Evolutionary conservation across 768 basidiomycete species (phyloP), one percentile per base, ranked within the genome.

Genomic region (Serendipita sp.): DNA sequence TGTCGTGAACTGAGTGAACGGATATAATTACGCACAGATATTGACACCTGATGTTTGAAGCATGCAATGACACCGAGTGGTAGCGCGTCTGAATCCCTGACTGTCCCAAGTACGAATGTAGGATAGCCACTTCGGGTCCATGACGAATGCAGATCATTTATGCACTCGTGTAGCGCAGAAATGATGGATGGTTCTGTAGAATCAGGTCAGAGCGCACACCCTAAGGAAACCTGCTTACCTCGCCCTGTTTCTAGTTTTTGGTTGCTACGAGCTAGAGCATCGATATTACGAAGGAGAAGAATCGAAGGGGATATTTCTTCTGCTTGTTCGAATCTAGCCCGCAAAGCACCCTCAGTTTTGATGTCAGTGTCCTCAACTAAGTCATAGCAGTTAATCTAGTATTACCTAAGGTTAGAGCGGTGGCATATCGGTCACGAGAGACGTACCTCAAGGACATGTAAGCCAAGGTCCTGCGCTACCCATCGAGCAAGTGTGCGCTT

Each of bases 341-440:
- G 79, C 0, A 98, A 75, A 1, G 78, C 80, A 1, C 81, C 89
- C 70, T 90, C 87, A 0, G 89, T 89, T 68, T 86, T 86, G 1
- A 77, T 75, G 48, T 86, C 83, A 47, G 80, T 86, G 58, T 98
- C 94, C 2, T 86, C 88, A 4, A 93, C 70, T 3, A 93, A 70
- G 64, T 90, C 83, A 71, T 84, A 97, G 71, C 92, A 94, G 67
- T 96, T 85, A 51, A 95, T 78, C 93, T 97, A 41, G 67, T 15
- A 65, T 34, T 16, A 15, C 11, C 16, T 16, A n/a, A 18, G 28
- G 58, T 47, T 47, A 51, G 48, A 48, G 48, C 2, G 37, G 48
- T 34, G 24, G 3, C 44, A 64, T 2, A 63, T 64, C 18, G 54
- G 44, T 16, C 7, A 18, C 62, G 3, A 34, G 62, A 51, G 1